phyloP scores from a whole-genome alignment of 768 basidiomycete genomes.

The Lepiota venenata region DNA sequence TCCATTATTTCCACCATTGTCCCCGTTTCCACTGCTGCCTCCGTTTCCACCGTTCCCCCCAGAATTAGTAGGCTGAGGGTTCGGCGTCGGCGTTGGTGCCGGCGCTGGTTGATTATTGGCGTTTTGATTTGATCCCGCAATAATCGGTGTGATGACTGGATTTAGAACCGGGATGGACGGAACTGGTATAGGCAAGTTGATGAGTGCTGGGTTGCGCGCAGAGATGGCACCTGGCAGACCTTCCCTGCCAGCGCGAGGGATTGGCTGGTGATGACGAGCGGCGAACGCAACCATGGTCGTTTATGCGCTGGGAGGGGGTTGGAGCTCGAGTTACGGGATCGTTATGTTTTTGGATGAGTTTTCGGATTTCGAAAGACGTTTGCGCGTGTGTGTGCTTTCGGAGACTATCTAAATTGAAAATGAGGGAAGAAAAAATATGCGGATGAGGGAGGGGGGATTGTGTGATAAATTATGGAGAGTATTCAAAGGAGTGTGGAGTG shows the following conservation, averaged over 20 bases:
- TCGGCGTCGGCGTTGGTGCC: conserved; percentile 13
- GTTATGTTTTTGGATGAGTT: no score
- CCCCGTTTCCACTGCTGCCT: conserved; percentile 9
- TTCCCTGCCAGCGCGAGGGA: not conserved
- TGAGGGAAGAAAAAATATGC: no score
- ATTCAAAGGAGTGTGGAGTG: no score
- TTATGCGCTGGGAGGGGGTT: no score
- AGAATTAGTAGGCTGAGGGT: conserved; percentile 10
- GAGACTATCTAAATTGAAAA: no score
- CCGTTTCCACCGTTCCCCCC: conserved; percentile 13
- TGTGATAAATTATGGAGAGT: no score
- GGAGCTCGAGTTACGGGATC: no score
- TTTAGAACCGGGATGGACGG: conserved; percentile 39
- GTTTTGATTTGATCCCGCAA: conserved; percentile 22
- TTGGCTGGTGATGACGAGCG: conserved; percentile 1
- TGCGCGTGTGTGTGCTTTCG: no score
- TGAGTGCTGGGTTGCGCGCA: conserved; percentile 34
- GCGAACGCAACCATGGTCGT: not conserved
- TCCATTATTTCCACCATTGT: conserved; percentile 12
- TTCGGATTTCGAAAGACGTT: no score
- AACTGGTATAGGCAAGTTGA: conserved; percentile 33
- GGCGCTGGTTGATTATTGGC: conserved; percentile 9
- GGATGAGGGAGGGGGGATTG: no score
- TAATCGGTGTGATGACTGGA: conserved; percentile 31
- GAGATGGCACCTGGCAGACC: not conserved